A percentile compares a stretch with the other conserved stretches of the same genome.
Evolutionary conservation across 306 rosid species (phyloP).

Genomic region (Betula pendula): DNA sequence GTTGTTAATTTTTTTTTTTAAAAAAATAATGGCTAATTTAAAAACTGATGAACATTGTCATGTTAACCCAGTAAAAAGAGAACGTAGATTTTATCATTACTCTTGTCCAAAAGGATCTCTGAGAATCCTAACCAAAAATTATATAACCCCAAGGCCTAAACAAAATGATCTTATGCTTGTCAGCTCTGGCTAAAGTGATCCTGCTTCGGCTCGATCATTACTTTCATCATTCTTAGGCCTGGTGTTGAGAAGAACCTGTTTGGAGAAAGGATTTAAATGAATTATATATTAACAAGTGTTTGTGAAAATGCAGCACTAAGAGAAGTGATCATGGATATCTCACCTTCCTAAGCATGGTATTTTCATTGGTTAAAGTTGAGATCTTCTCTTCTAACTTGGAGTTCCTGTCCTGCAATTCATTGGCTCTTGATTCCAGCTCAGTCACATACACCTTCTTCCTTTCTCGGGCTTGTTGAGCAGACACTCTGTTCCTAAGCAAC

Average conservation of each 20-base stretch:
- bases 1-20: no score
- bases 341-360: conserved; percentile 66
- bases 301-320: background rate
- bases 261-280: background rate
- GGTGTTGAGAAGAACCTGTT: conserved; percentile 63
- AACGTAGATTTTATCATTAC: no score
- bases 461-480: conserved; percentile 89
- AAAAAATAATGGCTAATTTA: no score
- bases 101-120: background rate
- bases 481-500: conserved; percentile 78
- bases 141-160: background rate
- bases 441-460: conserved; percentile 75
- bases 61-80: no score
- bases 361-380: conserved; percentile 67
- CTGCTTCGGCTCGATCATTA: conserved; percentile 40
- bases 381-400: conserved; percentile 68
- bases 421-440: conserved; percentile 66
- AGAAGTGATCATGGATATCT: background rate
- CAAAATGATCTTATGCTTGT: background rate
- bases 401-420: conserved; percentile 61
- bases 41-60: no score
- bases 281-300: background rate
- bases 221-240: conserved; percentile 55
- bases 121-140: background rate
- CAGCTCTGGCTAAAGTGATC: conserved; percentile 34